phyloP scores from a whole-genome alignment of 2,329 filamentous ascomycete genomes.

The Fusarium xyrophilum region DNA sequence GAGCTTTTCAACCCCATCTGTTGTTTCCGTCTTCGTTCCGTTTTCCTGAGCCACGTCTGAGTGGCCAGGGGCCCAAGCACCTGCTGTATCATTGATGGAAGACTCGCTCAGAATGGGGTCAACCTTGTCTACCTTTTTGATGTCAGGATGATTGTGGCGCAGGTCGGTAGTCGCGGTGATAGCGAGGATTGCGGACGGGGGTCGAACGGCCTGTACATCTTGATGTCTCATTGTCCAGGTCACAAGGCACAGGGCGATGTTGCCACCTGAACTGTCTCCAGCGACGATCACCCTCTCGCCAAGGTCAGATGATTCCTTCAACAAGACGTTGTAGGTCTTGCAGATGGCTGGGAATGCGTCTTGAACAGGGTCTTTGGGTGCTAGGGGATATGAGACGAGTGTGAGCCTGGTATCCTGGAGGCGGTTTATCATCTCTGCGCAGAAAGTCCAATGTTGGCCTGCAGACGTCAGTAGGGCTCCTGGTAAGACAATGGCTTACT shows the following conservation, averaged over 20 bases:
- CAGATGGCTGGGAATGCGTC: constrained; percentile 56
- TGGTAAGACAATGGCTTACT: constrained; percentile 1
- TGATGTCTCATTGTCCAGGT: constrained; percentile 46
- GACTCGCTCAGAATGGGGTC: constrained; percentile 39
- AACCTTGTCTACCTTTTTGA: constrained; percentile 19
- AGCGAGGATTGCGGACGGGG: constrained; percentile 47
- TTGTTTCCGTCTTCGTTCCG: fast-evolving
- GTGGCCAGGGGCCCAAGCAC: constrained; percentile 35
- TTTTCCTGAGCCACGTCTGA: not conserved
- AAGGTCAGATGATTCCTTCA: constrained; percentile 48
- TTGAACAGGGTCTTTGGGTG: constrained; percentile 59
- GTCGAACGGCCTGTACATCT: constrained; percentile 20
- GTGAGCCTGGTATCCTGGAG: constrained; percentile 52
- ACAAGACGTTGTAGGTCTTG: constrained; percentile 51
- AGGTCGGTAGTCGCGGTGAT: constrained; percentile 56
- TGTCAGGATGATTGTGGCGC: constrained; percentile 30
- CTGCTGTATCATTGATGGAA: constrained; percentile 36
- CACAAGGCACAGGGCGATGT: constrained; percentile 52
- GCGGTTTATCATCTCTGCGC: constrained; percentile 52
- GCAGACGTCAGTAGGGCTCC: fast-evolving
- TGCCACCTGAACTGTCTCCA: constrained; percentile 64
- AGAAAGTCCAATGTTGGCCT: constrained; percentile 57
- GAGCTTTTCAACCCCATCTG: fast-evolving
- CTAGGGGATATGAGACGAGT: constrained; percentile 61
- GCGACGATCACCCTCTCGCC: constrained; percentile 55